Percentiles rank a stretch among this genome's conserved stretches.
Conservation (phyloP, 202 grass and related monocot species). For the Tripidium arundinaceum region DNA sequence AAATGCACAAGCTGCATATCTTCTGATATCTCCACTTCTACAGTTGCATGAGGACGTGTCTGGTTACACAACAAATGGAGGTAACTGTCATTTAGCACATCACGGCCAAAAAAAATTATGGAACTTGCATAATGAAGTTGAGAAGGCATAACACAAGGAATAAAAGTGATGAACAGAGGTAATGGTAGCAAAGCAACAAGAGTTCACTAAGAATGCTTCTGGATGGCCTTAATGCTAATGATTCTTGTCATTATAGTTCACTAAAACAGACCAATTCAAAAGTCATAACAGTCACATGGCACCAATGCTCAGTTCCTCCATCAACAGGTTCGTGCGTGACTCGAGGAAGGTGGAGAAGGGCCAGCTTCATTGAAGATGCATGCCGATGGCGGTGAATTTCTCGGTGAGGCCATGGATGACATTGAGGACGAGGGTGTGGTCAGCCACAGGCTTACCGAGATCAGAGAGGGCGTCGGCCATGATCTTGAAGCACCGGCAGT, state of each 20-base stretch:
- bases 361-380: background rate
- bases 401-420: background rate
- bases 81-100: background rate
- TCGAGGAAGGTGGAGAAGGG: background rate
- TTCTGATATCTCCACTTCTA: conserved; percentile 99
- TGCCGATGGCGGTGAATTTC: background rate
- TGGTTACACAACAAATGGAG: conserved; percentile 41
- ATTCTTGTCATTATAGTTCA: background rate
- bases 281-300: background rate
- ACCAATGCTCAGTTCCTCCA: background rate
- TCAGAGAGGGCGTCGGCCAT: background rate
- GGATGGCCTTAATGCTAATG: background rate
- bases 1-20: conserved; percentile 99
- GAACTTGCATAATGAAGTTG: background rate
- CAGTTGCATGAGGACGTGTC: conserved; percentile 97
- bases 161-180: background rate
- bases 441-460: background rate
- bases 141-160: background rate
- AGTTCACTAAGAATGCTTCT: background rate
- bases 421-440: background rate
- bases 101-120: background rate
- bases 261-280: background rate
- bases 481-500: background rate
- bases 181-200: background rate
- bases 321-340: background rate